Evolutionary conservation across 495 filamentous ascomycete genomes (phyloP), one percentile per base, ranked within the genome.

Genomic region (Neurospora tetrasperma): DNA sequence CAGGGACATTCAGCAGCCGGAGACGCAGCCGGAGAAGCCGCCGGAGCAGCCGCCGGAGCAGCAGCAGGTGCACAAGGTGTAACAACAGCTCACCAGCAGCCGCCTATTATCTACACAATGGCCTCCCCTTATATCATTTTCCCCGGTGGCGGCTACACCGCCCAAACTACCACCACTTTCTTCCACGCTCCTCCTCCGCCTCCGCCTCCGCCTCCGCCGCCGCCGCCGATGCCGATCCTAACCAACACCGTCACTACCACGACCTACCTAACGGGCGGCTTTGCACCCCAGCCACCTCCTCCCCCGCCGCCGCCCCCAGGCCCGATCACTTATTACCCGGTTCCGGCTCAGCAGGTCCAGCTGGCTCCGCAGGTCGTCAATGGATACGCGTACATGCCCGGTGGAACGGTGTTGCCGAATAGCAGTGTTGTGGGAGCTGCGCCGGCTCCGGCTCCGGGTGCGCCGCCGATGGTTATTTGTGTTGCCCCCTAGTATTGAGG

Each of bases 281-380:
- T 43, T 62, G 23, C 70, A 41, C 20, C 70, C 16, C 40, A 23
- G 39, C 8, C 41, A 12, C 31, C 54, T 54, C 35, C 73, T 8
- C 48, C 70, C 31, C 42, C 48, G 18, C 48, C 48, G 18, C 48
- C 69, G 44, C 18, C 69, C 14, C 44, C 46, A 4, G 23, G 42
- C 9, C 40, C 72, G 69, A 20, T 70, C 18, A 31, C 69, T 43
- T 70, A 70, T 18, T 54, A 35, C n/a, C 72, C 43, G 27, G 59
- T 54, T 70, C 75, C 14, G 5, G 73, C 35, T 62, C 74, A 11
- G 39, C 75, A 44, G 73, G 73, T 35, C n/a, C 71, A 20, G n/a
- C 41, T 18, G 12, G 42, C 48, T 20, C 69, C 40, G 43, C 69
- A 71, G 9, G 20, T 27, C n/a, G 43, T 66, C 31, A 66, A 9